Conservation (phyloP, 176 grass and related monocot genomes). For the Oryza meyeriana region DNA sequence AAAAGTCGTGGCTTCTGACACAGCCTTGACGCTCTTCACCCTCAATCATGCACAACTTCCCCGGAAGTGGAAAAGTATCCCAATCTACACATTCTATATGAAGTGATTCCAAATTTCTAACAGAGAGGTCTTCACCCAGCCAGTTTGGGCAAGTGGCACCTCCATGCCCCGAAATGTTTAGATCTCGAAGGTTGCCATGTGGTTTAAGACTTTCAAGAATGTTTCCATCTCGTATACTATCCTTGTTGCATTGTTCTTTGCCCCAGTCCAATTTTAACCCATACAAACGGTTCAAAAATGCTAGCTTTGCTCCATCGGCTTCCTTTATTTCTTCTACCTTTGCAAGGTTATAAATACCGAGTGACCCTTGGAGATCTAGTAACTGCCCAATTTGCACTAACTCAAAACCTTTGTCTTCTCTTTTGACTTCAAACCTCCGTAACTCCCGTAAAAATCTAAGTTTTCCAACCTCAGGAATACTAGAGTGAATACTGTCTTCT, state of each 20-base stretch:
- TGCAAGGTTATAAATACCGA: background rate
- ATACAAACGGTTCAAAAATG: background rate
- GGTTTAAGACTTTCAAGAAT: background rate
- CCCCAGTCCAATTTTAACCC: background rate
- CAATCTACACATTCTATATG: background rate
- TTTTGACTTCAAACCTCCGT: background rate
- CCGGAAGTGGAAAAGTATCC: background rate
- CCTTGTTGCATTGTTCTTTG: rapidly evolving
- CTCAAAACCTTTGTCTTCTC: background rate
- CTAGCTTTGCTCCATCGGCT: background rate
- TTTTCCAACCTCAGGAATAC: background rate
- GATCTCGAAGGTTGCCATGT: background rate
- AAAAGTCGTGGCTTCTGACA: background rate
- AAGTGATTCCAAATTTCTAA: background rate
- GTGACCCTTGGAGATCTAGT: background rate
- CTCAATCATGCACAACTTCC: background rate
- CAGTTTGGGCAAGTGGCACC: background rate
- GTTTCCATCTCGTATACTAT: background rate
- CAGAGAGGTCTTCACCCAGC: background rate
- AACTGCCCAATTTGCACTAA: background rate
- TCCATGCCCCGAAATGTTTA: background rate
- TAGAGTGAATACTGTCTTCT: rapidly evolving
- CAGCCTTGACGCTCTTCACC: background rate
- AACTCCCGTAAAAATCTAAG: background rate
- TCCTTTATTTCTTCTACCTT: background rate